Conservation (phyloP, 2,329 filamentous ascomycete genomes). For the Colletotrichum endophyticum region DNA sequence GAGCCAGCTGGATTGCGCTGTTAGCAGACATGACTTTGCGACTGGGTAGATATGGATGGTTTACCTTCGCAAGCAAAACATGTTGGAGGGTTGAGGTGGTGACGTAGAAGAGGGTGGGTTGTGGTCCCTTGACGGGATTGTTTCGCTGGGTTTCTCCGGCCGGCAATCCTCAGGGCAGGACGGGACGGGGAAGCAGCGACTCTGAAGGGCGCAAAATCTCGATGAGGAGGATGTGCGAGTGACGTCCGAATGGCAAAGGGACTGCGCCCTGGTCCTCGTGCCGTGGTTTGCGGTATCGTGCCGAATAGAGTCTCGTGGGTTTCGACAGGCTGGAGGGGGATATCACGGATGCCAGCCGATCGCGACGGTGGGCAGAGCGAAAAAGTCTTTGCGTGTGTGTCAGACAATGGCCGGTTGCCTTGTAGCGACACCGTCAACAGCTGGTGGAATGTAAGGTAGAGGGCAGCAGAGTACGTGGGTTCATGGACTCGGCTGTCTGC, state of each 20-base stretch:
- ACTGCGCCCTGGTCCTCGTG: not conserved
- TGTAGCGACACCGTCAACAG: not conserved
- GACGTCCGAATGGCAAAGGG: not conserved
- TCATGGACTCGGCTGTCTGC: not conserved
- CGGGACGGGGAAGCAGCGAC: not conserved
- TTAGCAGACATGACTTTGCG: conserved; percentile 8
- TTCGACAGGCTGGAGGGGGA: not conserved
- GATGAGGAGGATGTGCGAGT: not conserved
- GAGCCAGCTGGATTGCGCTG: conserved; percentile 67
- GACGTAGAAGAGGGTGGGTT: not conserved
- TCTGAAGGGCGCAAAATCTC: not conserved
- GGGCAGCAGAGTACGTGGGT: not conserved
- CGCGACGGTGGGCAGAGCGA: not conserved
- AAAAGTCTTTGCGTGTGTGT: not conserved
- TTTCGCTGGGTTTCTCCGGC: not conserved
- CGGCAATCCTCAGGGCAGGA: not conserved
- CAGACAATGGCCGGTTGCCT: not conserved
- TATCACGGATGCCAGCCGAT: not conserved
- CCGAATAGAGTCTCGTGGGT: not conserved
- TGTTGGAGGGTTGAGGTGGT: conserved; percentile 27
- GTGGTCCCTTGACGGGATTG: not conserved
- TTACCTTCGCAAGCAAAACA: conserved; percentile 70
- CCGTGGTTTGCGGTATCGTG: not conserved
- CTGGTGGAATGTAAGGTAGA: not conserved
- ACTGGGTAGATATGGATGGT: not conserved